phyloP scores from a whole-genome alignment of 352 stramenopile genomes.

The Phytopythium aichiense region DNA sequence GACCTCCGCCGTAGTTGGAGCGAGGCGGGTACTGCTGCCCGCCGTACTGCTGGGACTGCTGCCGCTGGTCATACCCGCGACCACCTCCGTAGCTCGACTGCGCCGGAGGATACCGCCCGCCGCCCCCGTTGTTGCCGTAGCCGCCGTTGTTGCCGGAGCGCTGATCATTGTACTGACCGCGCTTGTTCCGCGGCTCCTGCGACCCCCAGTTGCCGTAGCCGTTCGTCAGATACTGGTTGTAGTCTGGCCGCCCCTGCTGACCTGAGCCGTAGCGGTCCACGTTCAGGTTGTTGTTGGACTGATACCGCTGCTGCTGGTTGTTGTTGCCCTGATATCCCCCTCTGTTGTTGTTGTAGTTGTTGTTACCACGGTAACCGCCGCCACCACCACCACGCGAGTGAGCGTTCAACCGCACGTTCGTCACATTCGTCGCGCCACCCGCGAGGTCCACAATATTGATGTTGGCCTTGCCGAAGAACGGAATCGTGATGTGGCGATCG shows the following conservation, averaged over 20 bases:
- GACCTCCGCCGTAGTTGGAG: background rate
- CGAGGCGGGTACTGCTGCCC: constrained; percentile 7
- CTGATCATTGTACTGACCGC: constrained; percentile 44
- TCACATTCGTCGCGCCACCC: constrained; percentile 37
- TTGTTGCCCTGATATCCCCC: constrained; percentile 24
- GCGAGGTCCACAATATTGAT: constrained; percentile 86
- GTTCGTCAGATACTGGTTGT: constrained; percentile 78
- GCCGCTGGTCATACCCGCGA: constrained; percentile 1
- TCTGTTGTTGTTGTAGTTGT: constrained; percentile 23
- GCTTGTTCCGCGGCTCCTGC: constrained; percentile 76
- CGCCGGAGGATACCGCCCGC: constrained; percentile 12
- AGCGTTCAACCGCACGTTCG: constrained; percentile 57
- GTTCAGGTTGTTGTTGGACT: constrained; percentile 63
- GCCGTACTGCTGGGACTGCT: constrained; percentile 15
- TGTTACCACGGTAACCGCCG: constrained; percentile 18
- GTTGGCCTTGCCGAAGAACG: constrained; percentile 79
- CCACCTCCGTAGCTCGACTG: constrained; percentile 12
- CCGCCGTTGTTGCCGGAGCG: constrained; percentile 19
- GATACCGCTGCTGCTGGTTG: constrained; percentile 34
- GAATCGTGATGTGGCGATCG: constrained; percentile 68
- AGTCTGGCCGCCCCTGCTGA: constrained; percentile 43
- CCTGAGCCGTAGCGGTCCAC: constrained; percentile 46
- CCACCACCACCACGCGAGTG: constrained; percentile 33
- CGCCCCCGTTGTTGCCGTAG: constrained; percentile 24
- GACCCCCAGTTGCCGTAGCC: constrained; percentile 75